phyloP scores from a whole-genome alignment of 352 stramenopile species.

The Globisporangium paroecandrum region DNA sequence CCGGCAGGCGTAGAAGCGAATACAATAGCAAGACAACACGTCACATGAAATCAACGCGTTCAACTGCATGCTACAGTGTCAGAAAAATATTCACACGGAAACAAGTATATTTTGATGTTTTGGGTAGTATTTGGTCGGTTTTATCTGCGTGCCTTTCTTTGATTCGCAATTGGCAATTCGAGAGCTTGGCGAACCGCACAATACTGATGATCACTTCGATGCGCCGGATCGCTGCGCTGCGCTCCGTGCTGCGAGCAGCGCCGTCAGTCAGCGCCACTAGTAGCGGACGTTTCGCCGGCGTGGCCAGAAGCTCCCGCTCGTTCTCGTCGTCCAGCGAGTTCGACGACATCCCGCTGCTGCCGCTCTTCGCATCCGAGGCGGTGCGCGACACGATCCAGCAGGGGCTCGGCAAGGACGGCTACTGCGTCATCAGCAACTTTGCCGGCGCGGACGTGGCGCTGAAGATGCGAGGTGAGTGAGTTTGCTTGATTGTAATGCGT shows the following conservation, averaged over 20 bases:
- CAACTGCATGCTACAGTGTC: too few species aligned
- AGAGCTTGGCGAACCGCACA: not conserved
- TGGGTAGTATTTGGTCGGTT: not conserved
- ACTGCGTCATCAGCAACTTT: conserved; percentile 39
- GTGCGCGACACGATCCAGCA: conserved; percentile 38
- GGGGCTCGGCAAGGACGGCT: conserved; percentile 36
- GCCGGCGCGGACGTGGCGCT: conserved; percentile 33
- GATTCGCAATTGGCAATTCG: not conserved
- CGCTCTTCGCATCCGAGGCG: conserved; percentile 33
- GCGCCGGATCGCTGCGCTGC: not conserved
- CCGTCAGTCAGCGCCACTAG: not conserved
- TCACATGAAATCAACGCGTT: too few species aligned
- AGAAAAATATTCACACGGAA: too few species aligned
- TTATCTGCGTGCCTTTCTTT: not conserved
- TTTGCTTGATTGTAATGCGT: not conserved
- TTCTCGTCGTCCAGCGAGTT: conserved; percentile 14
- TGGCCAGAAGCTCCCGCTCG: not conserved
- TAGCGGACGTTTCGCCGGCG: not conserved
- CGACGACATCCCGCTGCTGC: conserved; percentile 38
- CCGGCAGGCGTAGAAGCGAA: not conserved
- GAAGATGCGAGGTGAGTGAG: conserved; percentile 31
- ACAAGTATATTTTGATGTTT: not conserved
- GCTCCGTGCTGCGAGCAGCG: conserved; percentile 1
- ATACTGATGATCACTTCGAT: not conserved
- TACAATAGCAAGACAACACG: not conserved